These are phyloP conservation scores for Peziza echinospora DNA, from an alignment of 495 filamentous ascomycete species.

Conservation along the genomic window DNA sequence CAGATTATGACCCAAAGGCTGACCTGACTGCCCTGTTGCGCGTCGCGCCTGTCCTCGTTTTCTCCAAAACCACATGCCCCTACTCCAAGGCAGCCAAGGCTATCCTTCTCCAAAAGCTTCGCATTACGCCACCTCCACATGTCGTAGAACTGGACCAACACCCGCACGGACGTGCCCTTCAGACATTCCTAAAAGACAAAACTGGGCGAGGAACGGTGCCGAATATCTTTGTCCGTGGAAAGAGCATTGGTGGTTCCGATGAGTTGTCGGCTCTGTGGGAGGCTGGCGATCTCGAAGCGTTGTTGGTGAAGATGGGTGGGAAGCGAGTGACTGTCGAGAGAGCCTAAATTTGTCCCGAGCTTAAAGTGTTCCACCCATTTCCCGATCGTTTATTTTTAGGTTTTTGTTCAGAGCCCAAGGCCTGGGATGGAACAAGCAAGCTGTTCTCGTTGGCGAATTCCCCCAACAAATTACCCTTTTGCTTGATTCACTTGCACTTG, in stretches of 20 bases:
- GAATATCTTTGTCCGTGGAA: constrained; percentile 70
- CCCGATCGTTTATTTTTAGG: too few species aligned
- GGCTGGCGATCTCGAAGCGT: constrained; percentile 45
- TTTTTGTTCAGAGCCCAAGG: too few species aligned
- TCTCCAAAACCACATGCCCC: constrained; percentile 85
- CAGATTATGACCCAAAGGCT: constrained; percentile 3
- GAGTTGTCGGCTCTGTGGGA: constrained; percentile 54
- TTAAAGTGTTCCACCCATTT: too few species aligned
- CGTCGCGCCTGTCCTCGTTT: constrained; percentile 51
- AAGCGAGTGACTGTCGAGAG: constrained; percentile 37
- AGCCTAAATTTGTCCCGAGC: too few species aligned
- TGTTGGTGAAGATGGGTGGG: constrained; percentile 49
- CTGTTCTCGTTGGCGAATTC: too few species aligned
- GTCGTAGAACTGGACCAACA: constrained; percentile 85
- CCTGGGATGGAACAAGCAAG: too few species aligned
- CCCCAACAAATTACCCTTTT: too few species aligned
- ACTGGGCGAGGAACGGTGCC: constrained; percentile 77
- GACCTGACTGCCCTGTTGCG: constrained; percentile 9
- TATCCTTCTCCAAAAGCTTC: constrained; percentile 61
- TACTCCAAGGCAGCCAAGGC: constrained; percentile 62
- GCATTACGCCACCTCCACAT: constrained; percentile 57
- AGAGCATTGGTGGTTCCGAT: constrained; percentile 79
- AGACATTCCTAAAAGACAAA: constrained; percentile 40
- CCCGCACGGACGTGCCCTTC: constrained; percentile 45
- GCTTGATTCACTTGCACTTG: too few species aligned